These are phyloP conservation scores for Coniochaeta sp. DNA, from an alignment of 2,329 filamentous ascomycete species.

Conservation along the genomic window DNA sequence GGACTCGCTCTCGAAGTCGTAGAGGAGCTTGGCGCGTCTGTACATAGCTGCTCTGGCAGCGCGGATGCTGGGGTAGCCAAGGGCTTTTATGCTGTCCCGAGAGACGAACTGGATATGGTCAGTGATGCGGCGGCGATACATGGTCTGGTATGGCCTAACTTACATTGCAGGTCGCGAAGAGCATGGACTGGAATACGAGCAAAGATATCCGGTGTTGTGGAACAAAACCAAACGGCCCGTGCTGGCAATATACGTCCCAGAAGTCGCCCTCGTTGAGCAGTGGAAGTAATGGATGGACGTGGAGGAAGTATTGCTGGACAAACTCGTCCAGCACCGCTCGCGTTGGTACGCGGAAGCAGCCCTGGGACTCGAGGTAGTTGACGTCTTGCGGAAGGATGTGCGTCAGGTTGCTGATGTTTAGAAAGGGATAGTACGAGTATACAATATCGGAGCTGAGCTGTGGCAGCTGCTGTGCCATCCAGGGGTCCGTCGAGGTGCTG, in stretches of 20 bases:
- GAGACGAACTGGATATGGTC: constrained; percentile 27
- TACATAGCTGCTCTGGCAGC: constrained; percentile 37
- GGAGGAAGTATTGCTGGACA: constrained; percentile 38
- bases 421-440: constrained; percentile 36
- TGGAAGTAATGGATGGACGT: constrained; percentile 37
- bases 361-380: constrained; percentile 37
- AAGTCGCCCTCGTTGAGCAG: constrained; percentile 38
- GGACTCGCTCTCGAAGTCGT: constrained; percentile 35
- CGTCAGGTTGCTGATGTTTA: constrained; percentile 27
- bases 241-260: constrained; percentile 34
- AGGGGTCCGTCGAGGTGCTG: neutral
- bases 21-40: constrained; percentile 33
- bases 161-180: constrained; percentile 35
- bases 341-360: constrained; percentile 36
- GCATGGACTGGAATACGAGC: constrained; percentile 36
- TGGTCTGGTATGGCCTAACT: constrained; percentile 5
- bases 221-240: constrained; percentile 9
- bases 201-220: constrained; percentile 27
- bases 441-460: constrained; percentile 16
- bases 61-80: constrained; percentile 34
- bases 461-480: constrained; percentile 14
- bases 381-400: constrained; percentile 37
- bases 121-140: neutral
- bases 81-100: constrained; percentile 27
- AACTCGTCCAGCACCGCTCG: constrained; percentile 36